Conservation (phyloP, 23 red algal genomes). For the Gracilaria domingensis region DNA sequence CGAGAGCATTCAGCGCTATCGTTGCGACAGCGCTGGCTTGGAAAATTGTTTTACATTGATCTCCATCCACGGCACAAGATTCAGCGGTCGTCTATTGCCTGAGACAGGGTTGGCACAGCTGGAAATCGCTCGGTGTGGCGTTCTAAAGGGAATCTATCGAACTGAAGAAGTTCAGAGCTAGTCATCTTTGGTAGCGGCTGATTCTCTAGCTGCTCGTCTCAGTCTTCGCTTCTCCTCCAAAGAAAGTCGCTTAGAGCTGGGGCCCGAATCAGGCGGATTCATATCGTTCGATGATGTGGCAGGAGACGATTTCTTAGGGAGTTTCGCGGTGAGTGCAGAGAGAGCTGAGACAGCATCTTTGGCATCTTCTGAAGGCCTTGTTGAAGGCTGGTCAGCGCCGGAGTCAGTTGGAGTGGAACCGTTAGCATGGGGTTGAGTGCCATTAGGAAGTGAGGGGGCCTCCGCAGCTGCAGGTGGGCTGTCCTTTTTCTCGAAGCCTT, state of each 20-base stretch:
- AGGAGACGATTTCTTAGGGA: conserved; percentile 7
- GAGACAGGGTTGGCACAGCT: background rate
- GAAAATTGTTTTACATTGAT: conserved; percentile 13
- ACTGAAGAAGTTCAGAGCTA: conserved; percentile 2
- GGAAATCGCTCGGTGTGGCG: background rate
- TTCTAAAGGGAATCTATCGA: background rate
- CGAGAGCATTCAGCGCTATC: background rate
- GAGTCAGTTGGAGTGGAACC: background rate
- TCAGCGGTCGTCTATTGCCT: background rate
- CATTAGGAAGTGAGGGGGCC: background rate
- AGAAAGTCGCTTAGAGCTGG: conserved; percentile 1
- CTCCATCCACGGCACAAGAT: background rate
- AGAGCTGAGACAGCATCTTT: conserved; percentile 4
- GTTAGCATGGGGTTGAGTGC: conserved; percentile 18
- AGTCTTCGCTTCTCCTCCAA: conserved; percentile 26
- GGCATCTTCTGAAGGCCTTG: background rate
- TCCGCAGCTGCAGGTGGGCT: background rate
- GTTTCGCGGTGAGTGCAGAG: conserved; percentile 14
- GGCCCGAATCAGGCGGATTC: background rate
- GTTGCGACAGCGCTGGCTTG: background rate
- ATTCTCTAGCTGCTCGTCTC: conserved; percentile 18
- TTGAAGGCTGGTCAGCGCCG: background rate
- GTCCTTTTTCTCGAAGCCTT: background rate
- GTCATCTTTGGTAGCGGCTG: background rate
- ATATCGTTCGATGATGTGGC: background rate